These are phyloP conservation scores for Fragaria nilgerrensis DNA, from an alignment of 306 rosid genomes.

Conservation along the genomic window DNA sequence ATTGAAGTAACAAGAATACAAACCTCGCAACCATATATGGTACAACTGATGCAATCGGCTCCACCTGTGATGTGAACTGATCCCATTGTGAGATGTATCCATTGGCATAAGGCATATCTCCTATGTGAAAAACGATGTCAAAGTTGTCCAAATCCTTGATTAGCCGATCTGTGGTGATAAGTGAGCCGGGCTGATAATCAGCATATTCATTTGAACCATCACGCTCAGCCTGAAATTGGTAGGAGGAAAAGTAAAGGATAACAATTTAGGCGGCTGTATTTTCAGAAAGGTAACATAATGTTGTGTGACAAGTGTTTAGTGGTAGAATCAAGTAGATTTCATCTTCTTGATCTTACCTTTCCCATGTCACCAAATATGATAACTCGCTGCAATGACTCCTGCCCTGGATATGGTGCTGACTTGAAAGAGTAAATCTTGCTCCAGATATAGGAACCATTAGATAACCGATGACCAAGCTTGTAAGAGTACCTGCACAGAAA, in stretches of 20 bases:
- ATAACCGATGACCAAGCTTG: conserved; percentile 32
- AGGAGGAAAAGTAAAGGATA: not conserved
- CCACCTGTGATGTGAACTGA: too few relatives aligned
- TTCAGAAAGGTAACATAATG: not conserved
- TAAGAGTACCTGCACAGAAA: conserved; percentile 32
- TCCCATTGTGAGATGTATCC: too few relatives aligned
- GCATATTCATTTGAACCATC: conserved; percentile 79
- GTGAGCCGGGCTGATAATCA: conserved; percentile 70
- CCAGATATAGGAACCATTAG: conserved; percentile 34
- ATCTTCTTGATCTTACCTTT: conserved; percentile 45
- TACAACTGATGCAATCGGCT: too few relatives aligned
- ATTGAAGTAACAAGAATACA: too few relatives aligned
- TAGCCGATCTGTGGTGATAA: conserved; percentile 66
- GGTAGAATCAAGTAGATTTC: not conserved
- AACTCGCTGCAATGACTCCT: conserved; percentile 74
- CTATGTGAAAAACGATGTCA: conserved; percentile 82
- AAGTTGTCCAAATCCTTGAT: conserved; percentile 60
- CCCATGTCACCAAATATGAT: conserved; percentile 92
- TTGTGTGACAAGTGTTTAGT: not conserved
- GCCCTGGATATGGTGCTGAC: conserved; percentile 82
- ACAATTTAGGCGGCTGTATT: not conserved
- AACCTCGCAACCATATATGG: too few relatives aligned
- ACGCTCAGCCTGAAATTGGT: conserved; percentile 64
- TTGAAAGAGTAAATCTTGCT: conserved; percentile 54
- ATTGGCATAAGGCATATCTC: conserved; percentile 75